phyloP scores from a whole-genome alignment of 2,329 filamentous ascomycete species.

The Clonostachys byssicola region DNA sequence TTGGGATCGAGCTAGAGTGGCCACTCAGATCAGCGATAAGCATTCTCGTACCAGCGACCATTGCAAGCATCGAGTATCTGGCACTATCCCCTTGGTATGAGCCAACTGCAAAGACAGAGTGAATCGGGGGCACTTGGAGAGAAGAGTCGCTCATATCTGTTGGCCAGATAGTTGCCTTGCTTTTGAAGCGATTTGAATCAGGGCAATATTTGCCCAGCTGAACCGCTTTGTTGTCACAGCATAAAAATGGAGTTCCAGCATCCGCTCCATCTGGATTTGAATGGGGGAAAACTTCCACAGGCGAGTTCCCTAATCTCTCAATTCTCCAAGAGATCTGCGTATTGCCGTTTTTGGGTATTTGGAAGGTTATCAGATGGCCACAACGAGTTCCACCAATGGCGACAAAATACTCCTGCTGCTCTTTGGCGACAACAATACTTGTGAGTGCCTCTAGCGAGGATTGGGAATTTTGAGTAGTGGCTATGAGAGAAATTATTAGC shows the following conservation, averaged over 20 bases:
- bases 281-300: slow-evolving; percentile 23
- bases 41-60: slow-evolving; percentile 45
- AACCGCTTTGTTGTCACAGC: slow-evolving; percentile 42
- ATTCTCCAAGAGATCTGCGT: slow-evolving; percentile 16
- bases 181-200: slow-evolving; percentile 21
- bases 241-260: slow-evolving; percentile 30
- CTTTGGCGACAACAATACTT: slow-evolving; percentile 31
- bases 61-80: slow-evolving; percentile 34
- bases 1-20: slow-evolving; percentile 39
- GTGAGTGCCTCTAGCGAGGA: slow-evolving; percentile 34
- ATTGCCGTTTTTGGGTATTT: slow-evolving; percentile 9
- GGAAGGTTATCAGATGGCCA: slow-evolving; percentile 42
- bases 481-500: not conserved
- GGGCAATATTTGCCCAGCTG: slow-evolving; percentile 32
- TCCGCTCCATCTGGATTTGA: slow-evolving; percentile 8
- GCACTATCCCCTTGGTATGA: slow-evolving; percentile 25
- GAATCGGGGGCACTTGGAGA: slow-evolving; percentile 40
- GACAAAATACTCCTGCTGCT: slow-evolving; percentile 15
- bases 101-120: slow-evolving; percentile 38
- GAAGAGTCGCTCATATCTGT: slow-evolving; percentile 43
- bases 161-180: slow-evolving; percentile 43
- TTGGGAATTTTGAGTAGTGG: no score
- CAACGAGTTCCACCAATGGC: slow-evolving; percentile 45
- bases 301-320: slow-evolving; percentile 28
- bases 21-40: slow-evolving; percentile 48